These are phyloP conservation scores for Santalum album DNA, from an alignment of 164 flowering plant genomes.

Conservation along the genomic window DNA sequence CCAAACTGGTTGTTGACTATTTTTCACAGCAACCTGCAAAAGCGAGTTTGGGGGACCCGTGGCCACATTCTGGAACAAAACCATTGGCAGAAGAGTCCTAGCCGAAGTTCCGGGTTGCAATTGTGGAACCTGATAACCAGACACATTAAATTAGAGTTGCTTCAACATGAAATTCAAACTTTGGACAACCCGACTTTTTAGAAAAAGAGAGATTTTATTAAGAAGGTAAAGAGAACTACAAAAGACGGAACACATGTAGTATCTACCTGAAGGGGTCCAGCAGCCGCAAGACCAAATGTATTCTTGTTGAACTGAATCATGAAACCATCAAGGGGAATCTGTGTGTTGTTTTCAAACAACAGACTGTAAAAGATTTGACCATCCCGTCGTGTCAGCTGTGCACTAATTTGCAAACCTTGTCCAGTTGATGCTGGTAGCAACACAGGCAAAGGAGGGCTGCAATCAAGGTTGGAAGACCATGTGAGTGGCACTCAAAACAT, in stretches of 20 bases:
- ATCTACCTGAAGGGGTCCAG: constrained; percentile 77
- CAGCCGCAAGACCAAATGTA: constrained; percentile 89
- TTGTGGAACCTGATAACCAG: constrained; percentile 54
- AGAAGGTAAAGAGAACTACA: too few relatives aligned
- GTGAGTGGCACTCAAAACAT: constrained; percentile 6
- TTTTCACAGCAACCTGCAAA: constrained; percentile 92
- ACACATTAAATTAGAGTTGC: not conserved
- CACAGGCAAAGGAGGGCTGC: constrained; percentile 87
- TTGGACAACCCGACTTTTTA: too few relatives aligned
- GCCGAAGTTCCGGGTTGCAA: constrained; percentile 83
- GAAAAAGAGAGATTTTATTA: too few relatives aligned
- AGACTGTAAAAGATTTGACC: constrained; percentile 88
- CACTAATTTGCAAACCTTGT: constrained; percentile 93
- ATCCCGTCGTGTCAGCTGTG: constrained; percentile 63
- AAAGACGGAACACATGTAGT: not conserved
- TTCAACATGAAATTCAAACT: too few relatives aligned
- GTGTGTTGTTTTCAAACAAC: constrained; percentile 80
- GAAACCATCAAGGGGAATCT: constrained; percentile 77
- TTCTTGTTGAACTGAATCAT: constrained; percentile 99
- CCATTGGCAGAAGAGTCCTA: constrained; percentile 83
- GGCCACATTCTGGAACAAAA: constrained; percentile 65
- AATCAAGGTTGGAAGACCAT: constrained; percentile 13
- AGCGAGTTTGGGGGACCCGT: constrained; percentile 82
- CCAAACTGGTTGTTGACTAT: constrained; percentile 98
- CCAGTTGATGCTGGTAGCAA: constrained; percentile 70